Base-by-base conservation (phyloP, 225 moss, liverwort and hornwort species). In the Straminergon stramineum region DNA sequence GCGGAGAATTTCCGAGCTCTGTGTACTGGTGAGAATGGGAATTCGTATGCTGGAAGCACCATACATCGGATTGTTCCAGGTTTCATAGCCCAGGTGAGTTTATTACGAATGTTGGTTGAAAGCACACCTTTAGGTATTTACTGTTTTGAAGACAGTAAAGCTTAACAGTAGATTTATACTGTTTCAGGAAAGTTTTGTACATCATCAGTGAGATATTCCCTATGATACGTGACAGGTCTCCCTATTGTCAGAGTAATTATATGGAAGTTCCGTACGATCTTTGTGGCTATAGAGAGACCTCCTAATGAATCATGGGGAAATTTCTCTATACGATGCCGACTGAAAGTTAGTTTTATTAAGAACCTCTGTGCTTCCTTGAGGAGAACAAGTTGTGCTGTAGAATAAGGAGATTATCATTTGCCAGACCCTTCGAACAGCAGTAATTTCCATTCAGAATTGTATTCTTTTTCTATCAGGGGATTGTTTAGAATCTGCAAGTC, bases 11-110 rank as follows among this genome's bases (percentile, higher is more conserved):
- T 96, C 82, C 94, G 95, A 81, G 91, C 91, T 56, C 93, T 96
- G 69, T 96, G 96, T 60, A 92, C 92, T 57, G 95, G 94, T 55
- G 96, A 96, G 79, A 92, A 94, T 90, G 95, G 95, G 22, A 95
- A 95, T 62, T 96, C 95, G 4, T 96, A 96, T 85, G 91, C 93
- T 55, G 95, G 95, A 87, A 95, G 92, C 85, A 90, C 65, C 68
- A 95, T 96, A 35, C 94, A 96, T 81, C 94, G 96, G 51, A 95
- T 96, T 74, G 92, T 96, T 83, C 96, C 94, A 75, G 95, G 93
- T 56, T 96, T 95, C 91, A 94, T 96, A 88, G 96, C 96, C 75
- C 96, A 96, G 96, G 96, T 96, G 86, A 88, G 89, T 57, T 74
- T 34, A 58, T 89, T 87, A 20, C 77, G 67, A 70, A 37, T 79